phyloP scores from a whole-genome alignment of 306 rosid species.

The Elaeagnus macrophylla region DNA sequence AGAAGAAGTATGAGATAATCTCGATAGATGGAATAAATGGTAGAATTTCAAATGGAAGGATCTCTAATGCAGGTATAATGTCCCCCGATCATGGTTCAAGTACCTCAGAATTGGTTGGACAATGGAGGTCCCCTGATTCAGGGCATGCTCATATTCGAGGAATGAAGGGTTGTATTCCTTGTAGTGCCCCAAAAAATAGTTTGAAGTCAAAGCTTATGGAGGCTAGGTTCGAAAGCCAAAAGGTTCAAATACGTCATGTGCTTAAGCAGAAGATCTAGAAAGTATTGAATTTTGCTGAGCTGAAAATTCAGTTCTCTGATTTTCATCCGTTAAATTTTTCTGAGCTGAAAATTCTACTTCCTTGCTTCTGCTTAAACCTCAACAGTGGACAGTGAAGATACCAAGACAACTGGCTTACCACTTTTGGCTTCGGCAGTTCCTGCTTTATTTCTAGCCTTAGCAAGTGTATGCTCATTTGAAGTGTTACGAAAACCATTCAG shows the following conservation, averaged over 20 bases:
- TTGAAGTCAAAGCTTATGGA: conserved; percentile 78
- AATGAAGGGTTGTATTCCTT: conserved; percentile 80
- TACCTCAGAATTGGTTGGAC: conserved; percentile 54
- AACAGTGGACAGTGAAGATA: too few relatives aligned
- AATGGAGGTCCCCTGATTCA: conserved; percentile 63
- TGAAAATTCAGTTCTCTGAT: conserved; percentile 22
- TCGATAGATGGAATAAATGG: conserved; percentile 60
- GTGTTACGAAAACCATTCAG: too few relatives aligned
- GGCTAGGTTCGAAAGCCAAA: conserved; percentile 83
- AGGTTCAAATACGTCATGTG: conserved; percentile 74
- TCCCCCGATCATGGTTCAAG: conserved; percentile 58
- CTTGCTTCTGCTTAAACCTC: too few relatives aligned
- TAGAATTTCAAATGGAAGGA: conserved; percentile 66
- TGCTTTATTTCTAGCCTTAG: too few relatives aligned
- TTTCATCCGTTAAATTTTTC: too few relatives aligned
- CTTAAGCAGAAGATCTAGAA: conserved; percentile 73
- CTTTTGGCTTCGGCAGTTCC: too few relatives aligned
- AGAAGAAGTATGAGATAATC: conserved; percentile 55
- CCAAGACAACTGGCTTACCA: too few relatives aligned
- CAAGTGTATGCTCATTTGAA: too few relatives aligned
- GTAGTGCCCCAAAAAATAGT: conserved; percentile 54
- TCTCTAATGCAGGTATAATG: conserved; percentile 42
- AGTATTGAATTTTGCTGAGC: conserved; percentile 20
- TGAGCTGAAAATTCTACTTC: too few relatives aligned
- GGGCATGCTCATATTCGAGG: conserved; percentile 46